phyloP scores from a whole-genome alignment of 1,284 basidiomycete genomes.

The Marasmius fiardii region DNA sequence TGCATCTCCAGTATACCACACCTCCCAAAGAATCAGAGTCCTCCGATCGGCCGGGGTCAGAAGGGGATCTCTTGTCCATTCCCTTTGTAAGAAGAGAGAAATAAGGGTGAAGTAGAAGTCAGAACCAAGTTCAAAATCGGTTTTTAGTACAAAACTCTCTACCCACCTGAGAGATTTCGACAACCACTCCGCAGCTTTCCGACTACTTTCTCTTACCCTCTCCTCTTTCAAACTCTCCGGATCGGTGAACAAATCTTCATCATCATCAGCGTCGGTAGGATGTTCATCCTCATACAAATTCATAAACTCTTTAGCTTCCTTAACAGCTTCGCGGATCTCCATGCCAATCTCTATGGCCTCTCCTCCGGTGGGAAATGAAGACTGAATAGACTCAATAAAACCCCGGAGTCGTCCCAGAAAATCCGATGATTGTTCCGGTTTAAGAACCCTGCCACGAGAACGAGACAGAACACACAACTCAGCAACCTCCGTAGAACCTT shows the following conservation, averaged over 20 bases:
- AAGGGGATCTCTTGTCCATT: no score
- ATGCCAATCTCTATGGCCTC: not conserved
- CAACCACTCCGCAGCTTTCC: not conserved
- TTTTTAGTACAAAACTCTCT: no score
- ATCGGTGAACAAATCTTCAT: not conserved
- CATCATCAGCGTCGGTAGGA: no score
- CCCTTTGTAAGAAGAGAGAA: not conserved
- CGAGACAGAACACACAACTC: no score
- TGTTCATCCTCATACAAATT: no score
- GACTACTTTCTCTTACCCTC: not conserved
- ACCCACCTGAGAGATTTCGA: not conserved
- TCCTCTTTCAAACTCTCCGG: not conserved
- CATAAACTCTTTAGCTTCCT: not conserved
- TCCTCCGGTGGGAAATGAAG: not conserved
- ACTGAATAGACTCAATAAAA: not conserved
- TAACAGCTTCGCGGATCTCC: not conserved
- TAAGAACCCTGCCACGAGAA: no score
- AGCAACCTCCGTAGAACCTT: no score
- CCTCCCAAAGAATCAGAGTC: slow-evolving; percentile 60
- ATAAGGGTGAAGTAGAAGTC: not conserved
- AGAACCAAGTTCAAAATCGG: not conserved
- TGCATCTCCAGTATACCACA: slow-evolving; percentile 66
- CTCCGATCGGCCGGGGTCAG: slow-evolving; percentile 31
- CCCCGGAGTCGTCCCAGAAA: not conserved
- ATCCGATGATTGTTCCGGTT: no score